Percentiles rank a stretch among this genome's conserved stretches.
Evolutionary conservation across 106 monocot genomes (phyloP).

Genomic region (Phalaenopsis equestris): DNA sequence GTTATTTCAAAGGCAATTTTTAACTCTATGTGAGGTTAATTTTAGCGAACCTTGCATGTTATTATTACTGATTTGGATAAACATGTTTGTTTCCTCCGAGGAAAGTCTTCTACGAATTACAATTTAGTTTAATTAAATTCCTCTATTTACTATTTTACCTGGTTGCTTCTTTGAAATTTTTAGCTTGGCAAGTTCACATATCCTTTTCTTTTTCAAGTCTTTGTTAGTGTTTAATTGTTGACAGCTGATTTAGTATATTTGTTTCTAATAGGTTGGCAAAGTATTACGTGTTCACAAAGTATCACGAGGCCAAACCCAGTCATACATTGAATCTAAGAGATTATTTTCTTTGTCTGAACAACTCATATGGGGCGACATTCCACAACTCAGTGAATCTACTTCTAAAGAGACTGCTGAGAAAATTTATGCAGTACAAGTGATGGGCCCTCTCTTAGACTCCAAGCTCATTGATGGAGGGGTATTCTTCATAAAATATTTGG

Average conservation of each 20-base stretch:
- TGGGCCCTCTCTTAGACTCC: slow-evolving; percentile 49
- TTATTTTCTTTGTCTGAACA: slow-evolving; percentile 41
- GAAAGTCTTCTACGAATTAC: background rate
- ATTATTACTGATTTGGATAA: background rate
- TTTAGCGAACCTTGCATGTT: background rate
- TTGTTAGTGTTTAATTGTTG: background rate
- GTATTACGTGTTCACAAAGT: slow-evolving; percentile 4
- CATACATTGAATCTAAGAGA: background rate
- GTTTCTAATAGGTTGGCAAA: background rate
- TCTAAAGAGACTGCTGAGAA: slow-evolving; percentile 41
- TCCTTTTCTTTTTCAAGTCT: background rate
- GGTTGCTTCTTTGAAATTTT: too few species aligned
- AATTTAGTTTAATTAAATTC: background rate
- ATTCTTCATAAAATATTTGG: background rate
- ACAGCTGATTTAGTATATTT: background rate
- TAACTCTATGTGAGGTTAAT: too few species aligned
- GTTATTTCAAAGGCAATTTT: too few species aligned
- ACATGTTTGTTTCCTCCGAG: background rate
- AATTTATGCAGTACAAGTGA: slow-evolving; percentile 34
- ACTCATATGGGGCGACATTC: slow-evolving; percentile 44
- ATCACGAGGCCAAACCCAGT: background rate
- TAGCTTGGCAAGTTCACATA: too few species aligned
- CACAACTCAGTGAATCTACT: slow-evolving; percentile 33
- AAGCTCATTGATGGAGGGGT: slow-evolving; percentile 69
- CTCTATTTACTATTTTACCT: background rate